A percentile compares a stretch with the other conserved stretches of the same genome.
These are phyloP conservation scores for Candida silvicultrix DNA, from an alignment of 805 yeast genomes.

Conservation along the genomic window DNA sequence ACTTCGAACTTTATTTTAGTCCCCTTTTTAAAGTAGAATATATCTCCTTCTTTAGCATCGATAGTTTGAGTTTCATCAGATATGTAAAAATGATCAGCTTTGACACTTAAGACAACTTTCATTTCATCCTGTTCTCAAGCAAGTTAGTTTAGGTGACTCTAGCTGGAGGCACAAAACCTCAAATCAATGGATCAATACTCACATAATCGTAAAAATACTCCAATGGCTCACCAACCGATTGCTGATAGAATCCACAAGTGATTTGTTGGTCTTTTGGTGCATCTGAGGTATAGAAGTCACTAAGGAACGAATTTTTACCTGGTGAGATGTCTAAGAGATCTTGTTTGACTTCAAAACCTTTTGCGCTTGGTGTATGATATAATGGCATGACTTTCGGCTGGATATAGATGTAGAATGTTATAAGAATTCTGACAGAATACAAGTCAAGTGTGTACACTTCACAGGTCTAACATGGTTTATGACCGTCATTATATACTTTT, in stretches of 20 bases:
- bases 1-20: constrained; percentile 61
- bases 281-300: constrained; percentile 57
- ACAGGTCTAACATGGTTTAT: too few species aligned
- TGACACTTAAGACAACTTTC: constrained; percentile 63
- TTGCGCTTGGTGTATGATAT: constrained; percentile 44
- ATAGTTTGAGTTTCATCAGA: constrained; percentile 59
- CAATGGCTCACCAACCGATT: constrained; percentile 61
- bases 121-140: constrained; percentile 41
- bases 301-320: constrained; percentile 64
- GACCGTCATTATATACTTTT: too few species aligned
- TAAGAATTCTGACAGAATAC: too few species aligned
- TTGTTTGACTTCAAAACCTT: constrained; percentile 48
- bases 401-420: too few species aligned
- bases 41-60: constrained; percentile 57
- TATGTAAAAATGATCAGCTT: constrained; percentile 52
- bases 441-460: too few species aligned
- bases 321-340: constrained; percentile 51
- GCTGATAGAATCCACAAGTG: constrained; percentile 63
- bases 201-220: constrained; percentile 55
- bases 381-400: constrained; percentile 40
- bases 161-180: too few species aligned
- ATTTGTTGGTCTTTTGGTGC: constrained; percentile 56
- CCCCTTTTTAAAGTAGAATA: constrained; percentile 61
- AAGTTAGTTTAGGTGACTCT: too few species aligned
- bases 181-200: not conserved